Evolutionary conservation across 768 basidiomycete genomes (phyloP).

Genomic region (Lentinula edodes): DNA sequence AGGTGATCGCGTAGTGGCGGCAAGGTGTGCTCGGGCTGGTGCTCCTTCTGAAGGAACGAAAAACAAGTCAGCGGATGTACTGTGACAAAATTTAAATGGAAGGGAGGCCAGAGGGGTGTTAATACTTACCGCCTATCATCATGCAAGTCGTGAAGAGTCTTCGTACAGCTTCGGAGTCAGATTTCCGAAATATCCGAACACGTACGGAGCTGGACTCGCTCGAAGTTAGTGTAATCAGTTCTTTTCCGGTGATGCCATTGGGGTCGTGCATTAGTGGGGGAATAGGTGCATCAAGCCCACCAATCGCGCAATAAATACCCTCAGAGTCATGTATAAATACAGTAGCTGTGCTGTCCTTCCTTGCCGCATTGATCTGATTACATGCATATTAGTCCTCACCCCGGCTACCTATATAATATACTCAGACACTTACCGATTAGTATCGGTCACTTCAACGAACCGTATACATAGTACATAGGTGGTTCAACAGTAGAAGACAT

Average conservation of each 20-base stretch:
- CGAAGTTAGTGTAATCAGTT: neutral
- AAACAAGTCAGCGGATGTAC: neutral
- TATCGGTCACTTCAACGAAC: too few species aligned
- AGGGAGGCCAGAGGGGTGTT: neutral
- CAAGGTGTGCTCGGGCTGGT: slow-evolving; percentile 11
- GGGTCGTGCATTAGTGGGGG: neutral
- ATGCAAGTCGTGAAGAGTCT: slow-evolving; percentile 11
- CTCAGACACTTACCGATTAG: too few species aligned
- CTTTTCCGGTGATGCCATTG: neutral
- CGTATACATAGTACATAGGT: too few species aligned
- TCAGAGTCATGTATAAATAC: neutral
- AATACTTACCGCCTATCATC: slow-evolving; percentile 5
- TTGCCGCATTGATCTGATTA: neutral
- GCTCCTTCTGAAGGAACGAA: slow-evolving; percentile 14
- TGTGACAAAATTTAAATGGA: neutral
- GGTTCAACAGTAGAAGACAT: too few species aligned
- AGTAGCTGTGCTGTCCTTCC: neutral
- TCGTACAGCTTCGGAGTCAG: slow-evolving; percentile 13
- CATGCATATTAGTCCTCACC: too few species aligned
- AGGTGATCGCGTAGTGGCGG: slow-evolving; percentile 6
- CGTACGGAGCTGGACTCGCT: neutral
- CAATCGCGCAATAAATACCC: too few species aligned
- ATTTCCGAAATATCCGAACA: slow-evolving; percentile 10
- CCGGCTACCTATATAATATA: too few species aligned
- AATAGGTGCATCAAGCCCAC: too few species aligned